phyloP scores from a whole-genome alignment of 2,329 filamentous ascomycete species.

The Apiospora aurea region DNA sequence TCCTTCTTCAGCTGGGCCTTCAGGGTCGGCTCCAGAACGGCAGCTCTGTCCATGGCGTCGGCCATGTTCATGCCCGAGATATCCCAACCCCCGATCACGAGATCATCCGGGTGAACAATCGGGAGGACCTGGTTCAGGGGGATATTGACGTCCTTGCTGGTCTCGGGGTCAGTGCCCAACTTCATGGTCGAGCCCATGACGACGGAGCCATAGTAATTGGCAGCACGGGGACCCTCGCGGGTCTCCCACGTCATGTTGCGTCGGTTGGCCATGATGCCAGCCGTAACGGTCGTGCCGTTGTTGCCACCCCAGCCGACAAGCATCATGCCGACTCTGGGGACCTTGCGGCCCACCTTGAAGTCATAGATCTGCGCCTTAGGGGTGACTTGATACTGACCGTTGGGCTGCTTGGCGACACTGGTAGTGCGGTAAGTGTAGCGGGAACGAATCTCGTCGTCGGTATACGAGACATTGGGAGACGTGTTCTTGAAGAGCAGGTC shows the following conservation, averaged over 20 bases:
- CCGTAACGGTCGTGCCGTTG: conserved; percentile 96
- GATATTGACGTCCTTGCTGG: conserved; percentile 90
- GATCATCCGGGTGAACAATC: conserved; percentile 96
- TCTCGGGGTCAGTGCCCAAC: conserved; percentile 86
- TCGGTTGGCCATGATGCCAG: conserved; percentile 95
- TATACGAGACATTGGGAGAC: conserved; percentile 93
- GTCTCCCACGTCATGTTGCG: conserved; percentile 89
- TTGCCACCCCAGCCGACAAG: conserved; percentile 97
- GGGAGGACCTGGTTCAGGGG: conserved; percentile 94
- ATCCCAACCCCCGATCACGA: conserved; percentile 93
- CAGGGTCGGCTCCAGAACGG: conserved; percentile 92
- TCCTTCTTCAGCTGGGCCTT: conserved; percentile 92
- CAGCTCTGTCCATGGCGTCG: conserved; percentile 92
- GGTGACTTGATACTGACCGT: conserved; percentile 81
- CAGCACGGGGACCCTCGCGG: conserved; percentile 81
- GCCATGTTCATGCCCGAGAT: conserved; percentile 91
- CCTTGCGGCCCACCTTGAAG: conserved; percentile 95
- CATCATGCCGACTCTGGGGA: conserved; percentile 96
- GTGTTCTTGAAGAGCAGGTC: conserved; percentile 82
- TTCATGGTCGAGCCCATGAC: conserved; percentile 98
- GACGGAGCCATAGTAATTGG: conserved; percentile 98
- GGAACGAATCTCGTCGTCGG: conserved; percentile 85
- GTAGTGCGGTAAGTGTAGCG: conserved; percentile 98
- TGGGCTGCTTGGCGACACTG: conserved; percentile 70
- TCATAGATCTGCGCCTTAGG: conserved; percentile 92